phyloP scores from a whole-genome alignment of 2,329 filamentous ascomycete species.

The Trichoderma pleuroti region DNA sequence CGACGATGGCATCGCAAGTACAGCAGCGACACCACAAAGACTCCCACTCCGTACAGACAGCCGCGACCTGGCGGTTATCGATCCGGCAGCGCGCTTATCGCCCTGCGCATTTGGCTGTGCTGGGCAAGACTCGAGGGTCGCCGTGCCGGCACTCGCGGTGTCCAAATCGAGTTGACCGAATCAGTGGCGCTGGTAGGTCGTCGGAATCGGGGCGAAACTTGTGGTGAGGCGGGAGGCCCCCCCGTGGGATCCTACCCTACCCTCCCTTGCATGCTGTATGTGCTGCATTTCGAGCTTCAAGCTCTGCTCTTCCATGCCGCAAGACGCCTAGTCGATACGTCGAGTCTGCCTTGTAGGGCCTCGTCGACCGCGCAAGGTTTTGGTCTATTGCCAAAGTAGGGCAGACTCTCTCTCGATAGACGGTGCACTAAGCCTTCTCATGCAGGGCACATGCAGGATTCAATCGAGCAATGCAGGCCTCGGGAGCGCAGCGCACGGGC shows the following conservation, averaged over 20 bases:
- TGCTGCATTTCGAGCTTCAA: neutral
- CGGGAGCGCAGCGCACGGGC: neutral
- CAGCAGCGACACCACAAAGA: neutral
- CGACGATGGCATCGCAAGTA: neutral
- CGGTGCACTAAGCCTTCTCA: neutral
- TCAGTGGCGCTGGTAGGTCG: neutral
- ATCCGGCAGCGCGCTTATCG: conserved; percentile 13
- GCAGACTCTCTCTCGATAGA: neutral
- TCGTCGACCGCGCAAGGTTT: neutral
- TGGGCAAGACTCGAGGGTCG: neutral
- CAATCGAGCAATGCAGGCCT: neutral
- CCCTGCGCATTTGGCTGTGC: neutral
- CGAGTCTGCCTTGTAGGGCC: conserved; percentile 10
- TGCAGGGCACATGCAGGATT: neutral
- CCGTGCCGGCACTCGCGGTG: conserved; percentile 2
- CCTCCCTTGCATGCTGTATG: neutral
- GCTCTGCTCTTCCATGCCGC: neutral
- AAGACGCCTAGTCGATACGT: neutral
- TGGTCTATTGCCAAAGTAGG: neutral
- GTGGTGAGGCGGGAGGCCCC: neutral
- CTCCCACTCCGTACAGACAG: too few relatives aligned
- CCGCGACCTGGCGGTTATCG: conserved; percentile 6
- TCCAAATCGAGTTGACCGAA: conserved; percentile 17
- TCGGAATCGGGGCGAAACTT: neutral
- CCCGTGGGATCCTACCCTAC: neutral